phyloP scores from a whole-genome alignment of 768 basidiomycete genomes.

The Pulveroboletus ravenelii region DNA sequence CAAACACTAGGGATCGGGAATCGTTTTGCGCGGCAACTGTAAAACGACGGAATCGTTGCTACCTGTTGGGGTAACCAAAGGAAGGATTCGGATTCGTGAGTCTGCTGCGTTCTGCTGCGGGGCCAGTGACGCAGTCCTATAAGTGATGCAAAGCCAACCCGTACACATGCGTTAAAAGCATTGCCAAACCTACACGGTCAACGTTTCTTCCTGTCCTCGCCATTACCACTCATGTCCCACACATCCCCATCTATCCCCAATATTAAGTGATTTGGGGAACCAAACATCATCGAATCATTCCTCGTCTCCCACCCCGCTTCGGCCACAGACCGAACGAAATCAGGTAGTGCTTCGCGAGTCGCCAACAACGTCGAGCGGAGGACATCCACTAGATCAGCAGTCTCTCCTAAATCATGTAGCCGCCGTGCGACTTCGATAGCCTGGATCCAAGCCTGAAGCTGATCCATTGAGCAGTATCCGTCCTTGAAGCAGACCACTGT shows the following conservation, averaged over 20 bases:
- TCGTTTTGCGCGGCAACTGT: too few species aligned
- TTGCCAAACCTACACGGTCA: too few species aligned
- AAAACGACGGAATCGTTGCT: neutral
- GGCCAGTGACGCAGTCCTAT: too few species aligned
- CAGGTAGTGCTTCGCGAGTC: slow-evolving; percentile 10
- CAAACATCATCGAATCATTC: slow-evolving; percentile 30
- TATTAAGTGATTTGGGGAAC: slow-evolving; percentile 23
- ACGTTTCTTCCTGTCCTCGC: slow-evolving; percentile 18
- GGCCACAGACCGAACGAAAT: slow-evolving; percentile 16
- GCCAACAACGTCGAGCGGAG: slow-evolving; percentile 10
- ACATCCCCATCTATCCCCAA: slow-evolving; percentile 7
- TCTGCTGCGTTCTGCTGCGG: neutral
- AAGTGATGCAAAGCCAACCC: neutral
- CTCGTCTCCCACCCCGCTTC: slow-evolving; percentile 38
- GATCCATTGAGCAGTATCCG: too few species aligned
- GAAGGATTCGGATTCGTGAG: too few species aligned
- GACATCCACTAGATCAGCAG: slow-evolving; percentile 4
- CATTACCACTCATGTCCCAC: neutral
- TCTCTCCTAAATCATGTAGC: neutral
- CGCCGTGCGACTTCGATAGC: slow-evolving; percentile 17
- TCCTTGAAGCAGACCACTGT: too few species aligned
- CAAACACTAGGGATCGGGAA: neutral
- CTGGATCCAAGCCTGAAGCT: slow-evolving; percentile 51
- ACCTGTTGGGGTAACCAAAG: neutral
- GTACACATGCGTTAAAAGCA: too few species aligned